Base-by-base conservation (phyloP, 2,329 filamentous ascomycete genomes). In the Ophiostoma montium region DNA sequence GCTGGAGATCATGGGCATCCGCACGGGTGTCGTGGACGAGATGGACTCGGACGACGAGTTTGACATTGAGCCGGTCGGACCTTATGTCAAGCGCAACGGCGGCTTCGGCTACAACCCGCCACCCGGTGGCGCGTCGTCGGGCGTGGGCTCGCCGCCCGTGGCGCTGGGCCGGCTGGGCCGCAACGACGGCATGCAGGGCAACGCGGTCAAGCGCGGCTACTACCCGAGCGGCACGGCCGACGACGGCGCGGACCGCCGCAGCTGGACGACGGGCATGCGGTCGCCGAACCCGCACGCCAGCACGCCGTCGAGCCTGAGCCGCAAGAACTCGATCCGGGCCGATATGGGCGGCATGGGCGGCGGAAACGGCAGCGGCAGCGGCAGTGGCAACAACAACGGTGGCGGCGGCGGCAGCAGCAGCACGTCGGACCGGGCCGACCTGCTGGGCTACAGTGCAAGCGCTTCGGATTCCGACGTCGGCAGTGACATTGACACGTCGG, bases 21-120 rank as follows among this genome's bases (percentile, higher is more conserved):
- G 87, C 50, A 98, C 90, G 0, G 92, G 92, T 1, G 90, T 98
- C 0, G 86, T 95, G 0, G 92, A 98, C 59, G 92, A 98, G 62
- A 85, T 94, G 41, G 92, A 98, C 62, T 95, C 87, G 41, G 92
- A 98, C 61, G 92, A 98, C 61, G 92, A 98, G 64, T 98, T 98
- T 59, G 92, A 98, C 62, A 98, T 95, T 53, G 92, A 95, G 63
- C 69, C 72, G 16, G 74, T 76, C 21, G 82, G 82, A 11, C 80
- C 84, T 8, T 94, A 89, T 59, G 82, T 84, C 57, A 92, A 94
- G 62, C 84, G 86, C 55, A 78, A 82, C 33, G 84, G 84, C 21
- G 86, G 76, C 13, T 78, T 94, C 49, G 89, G 88, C 19, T 87
- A 87, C 60, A 82, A 70, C 5, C 86, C 87, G 15, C 79, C 82